These are phyloP conservation scores for Eucalyptus marginata DNA, from an alignment of 345 rosid species.

Conservation along the genomic window DNA sequence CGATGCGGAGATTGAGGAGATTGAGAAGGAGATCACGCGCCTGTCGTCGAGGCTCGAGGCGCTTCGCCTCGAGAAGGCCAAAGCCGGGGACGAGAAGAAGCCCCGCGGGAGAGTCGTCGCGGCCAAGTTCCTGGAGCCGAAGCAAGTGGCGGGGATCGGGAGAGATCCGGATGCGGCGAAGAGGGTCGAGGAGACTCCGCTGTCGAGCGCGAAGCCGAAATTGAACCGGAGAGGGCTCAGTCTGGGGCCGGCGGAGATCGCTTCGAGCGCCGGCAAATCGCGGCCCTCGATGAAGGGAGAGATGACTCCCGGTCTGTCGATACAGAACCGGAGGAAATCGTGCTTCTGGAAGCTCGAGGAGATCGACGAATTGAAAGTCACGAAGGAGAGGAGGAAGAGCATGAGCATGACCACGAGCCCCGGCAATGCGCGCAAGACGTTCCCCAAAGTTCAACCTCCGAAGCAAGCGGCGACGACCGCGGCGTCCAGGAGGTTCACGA, in stretches of 20 bases:
- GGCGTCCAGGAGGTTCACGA: slow-evolving; percentile 45
- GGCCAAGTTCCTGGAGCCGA: slow-evolving; percentile 80
- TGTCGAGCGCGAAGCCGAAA: slow-evolving; percentile 26
- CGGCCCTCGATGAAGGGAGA: slow-evolving; percentile 28
- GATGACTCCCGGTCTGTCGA: slow-evolving; percentile 52
- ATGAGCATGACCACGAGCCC: slow-evolving; percentile 69
- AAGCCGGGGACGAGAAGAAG: slow-evolving; percentile 20
- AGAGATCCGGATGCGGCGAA: neutral
- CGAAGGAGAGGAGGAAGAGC: slow-evolving; percentile 64
- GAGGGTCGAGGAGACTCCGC: slow-evolving; percentile 25
- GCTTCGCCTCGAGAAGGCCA: slow-evolving; percentile 62
- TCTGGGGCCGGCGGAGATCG: slow-evolving; percentile 79
- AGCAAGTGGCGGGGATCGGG: slow-evolving; percentile 12
- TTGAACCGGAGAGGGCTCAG: slow-evolving; percentile 65
- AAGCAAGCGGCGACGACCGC: slow-evolving; percentile 68
- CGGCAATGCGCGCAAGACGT: slow-evolving; percentile 37
- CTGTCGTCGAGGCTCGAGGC: slow-evolving; percentile 59
- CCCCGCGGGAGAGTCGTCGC: slow-evolving; percentile 46
- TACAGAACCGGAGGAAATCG: slow-evolving; percentile 68
- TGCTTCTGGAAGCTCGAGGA: slow-evolving; percentile 86
- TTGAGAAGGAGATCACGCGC: slow-evolving; percentile 65
- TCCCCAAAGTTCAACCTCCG: slow-evolving; percentile 20
- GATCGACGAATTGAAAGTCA: slow-evolving; percentile 55
- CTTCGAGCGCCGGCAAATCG: slow-evolving; percentile 27
- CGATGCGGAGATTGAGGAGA: slow-evolving; percentile 68